These are phyloP conservation scores for Haberlea rhodopensis DNA, from an alignment of 257 asterid genomes.

Conservation along the genomic window DNA sequence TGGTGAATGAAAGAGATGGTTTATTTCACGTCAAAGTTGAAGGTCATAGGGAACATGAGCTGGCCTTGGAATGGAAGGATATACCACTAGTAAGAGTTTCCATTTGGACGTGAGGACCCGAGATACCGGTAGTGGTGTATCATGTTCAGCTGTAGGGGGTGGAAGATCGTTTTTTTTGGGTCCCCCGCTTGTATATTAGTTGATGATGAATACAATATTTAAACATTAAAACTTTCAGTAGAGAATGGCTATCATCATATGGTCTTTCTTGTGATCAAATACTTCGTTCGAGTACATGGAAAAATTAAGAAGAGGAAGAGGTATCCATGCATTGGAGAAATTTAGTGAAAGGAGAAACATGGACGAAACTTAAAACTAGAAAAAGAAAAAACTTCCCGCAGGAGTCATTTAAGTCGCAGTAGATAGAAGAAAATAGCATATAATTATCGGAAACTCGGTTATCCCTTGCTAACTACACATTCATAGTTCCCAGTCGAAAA, in stretches of 20 bases:
- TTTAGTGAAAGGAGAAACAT: background rate
- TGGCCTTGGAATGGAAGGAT: slow-evolving; percentile 63
- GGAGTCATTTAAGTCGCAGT: no score
- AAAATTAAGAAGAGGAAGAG: background rate
- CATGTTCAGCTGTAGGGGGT: background rate
- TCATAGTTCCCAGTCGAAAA: background rate
- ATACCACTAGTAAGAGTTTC: slow-evolving; percentile 61
- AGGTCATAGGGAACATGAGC: slow-evolving; percentile 37
- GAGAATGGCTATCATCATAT: no score
- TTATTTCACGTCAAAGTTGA: slow-evolving; percentile 36
- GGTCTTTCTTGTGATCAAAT: background rate
- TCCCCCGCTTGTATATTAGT: background rate
- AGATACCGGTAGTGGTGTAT: slow-evolving; percentile 7
- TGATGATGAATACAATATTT: no score
- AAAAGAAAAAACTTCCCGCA: background rate
- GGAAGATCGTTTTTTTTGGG: background rate
- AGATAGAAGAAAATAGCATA: no score
- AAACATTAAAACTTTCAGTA: no score
- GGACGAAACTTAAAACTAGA: background rate
- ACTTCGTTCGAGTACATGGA: background rate
- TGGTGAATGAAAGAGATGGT: slow-evolving; percentile 45
- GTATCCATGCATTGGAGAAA: background rate
- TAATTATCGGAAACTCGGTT: background rate
- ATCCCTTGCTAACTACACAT: background rate
- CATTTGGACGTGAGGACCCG: slow-evolving; percentile 47